Conservation (phyloP, 2,329 filamentous ascomycete species). For the Graphilbum fragrans region DNA sequence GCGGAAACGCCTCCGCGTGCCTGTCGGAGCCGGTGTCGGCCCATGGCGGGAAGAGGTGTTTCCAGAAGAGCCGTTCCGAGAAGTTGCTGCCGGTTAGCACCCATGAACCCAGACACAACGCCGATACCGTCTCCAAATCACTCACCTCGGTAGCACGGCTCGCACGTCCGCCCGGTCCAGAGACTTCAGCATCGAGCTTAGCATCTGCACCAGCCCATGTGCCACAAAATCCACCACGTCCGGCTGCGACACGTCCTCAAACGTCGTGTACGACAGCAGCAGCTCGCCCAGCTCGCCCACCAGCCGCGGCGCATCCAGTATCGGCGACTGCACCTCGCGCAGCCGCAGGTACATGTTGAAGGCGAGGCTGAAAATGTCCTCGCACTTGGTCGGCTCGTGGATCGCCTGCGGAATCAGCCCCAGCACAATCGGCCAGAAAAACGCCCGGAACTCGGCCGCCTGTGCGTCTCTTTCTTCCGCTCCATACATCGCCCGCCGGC, state of each 20-base stretch:
- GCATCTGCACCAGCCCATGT: conserved; percentile 21
- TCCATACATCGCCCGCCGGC: conserved; percentile 1
- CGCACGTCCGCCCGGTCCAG: conserved; percentile 5
- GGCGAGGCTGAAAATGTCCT: conserved; percentile 32
- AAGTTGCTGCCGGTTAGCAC: no score
- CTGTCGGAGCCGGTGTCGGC: conserved; percentile 4
- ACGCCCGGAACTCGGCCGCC: conserved; percentile 25
- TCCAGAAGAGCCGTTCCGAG: conserved; percentile 43
- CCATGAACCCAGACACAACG: no score
- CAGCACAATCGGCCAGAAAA: conserved; percentile 34
- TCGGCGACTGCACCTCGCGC: conserved; percentile 18
- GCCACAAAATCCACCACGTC: conserved; percentile 23
- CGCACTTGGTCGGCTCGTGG: conserved; percentile 21
- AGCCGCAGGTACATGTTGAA: conserved; percentile 27
- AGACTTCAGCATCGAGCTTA: conserved; percentile 17
- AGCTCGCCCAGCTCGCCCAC: conserved; percentile 13
- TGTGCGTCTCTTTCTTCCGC: conserved; percentile 12
- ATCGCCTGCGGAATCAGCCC: conserved; percentile 23
- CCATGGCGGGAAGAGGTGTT: conserved; percentile 52
- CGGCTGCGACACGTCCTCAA: conserved; percentile 26
- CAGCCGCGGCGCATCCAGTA: conserved; percentile 17
- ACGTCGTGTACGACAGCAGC: conserved; percentile 18
- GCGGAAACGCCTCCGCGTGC: conserved; percentile 17
- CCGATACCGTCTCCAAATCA: no score
- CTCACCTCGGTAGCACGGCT: conserved; percentile 4